phyloP scores from a whole-genome alignment of 2,329 filamentous ascomycete genomes.

The Gaeumannomyces sp. region DNA sequence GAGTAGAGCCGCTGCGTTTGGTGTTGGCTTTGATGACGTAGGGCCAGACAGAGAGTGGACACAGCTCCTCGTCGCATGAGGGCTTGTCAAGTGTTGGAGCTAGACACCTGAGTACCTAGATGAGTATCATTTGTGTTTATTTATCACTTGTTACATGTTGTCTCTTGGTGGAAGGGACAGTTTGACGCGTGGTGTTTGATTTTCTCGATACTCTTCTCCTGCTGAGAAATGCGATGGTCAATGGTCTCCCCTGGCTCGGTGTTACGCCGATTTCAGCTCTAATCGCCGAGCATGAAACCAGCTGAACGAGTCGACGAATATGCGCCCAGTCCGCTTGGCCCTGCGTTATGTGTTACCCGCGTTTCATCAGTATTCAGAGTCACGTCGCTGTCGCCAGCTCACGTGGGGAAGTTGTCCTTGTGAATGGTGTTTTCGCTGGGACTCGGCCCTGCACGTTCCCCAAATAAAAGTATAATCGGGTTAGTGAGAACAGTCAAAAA shows the following conservation, averaged over 20 bases:
- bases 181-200: background rate
- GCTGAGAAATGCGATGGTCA: background rate
- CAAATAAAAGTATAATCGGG: background rate
- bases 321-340: background rate
- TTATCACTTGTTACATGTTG: no score
- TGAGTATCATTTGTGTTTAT: no score
- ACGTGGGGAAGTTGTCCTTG: background rate
- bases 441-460: background rate
- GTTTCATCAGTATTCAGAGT: background rate
- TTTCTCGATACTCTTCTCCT: background rate
- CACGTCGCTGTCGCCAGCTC: constrained; percentile 1
- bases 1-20: no score
- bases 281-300: background rate
- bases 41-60: background rate
- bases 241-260: background rate
- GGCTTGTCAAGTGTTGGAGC: background rate
- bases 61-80: background rate
- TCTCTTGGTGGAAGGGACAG: no score
- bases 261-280: background rate
- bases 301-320: background rate
- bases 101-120: no score
- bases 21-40: background rate
- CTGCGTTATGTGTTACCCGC: background rate
- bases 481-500: no score
- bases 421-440: background rate